Base-by-base conservation (phyloP, 495 filamentous ascomycete genomes). In the Hypoxylon perforatum region DNA sequence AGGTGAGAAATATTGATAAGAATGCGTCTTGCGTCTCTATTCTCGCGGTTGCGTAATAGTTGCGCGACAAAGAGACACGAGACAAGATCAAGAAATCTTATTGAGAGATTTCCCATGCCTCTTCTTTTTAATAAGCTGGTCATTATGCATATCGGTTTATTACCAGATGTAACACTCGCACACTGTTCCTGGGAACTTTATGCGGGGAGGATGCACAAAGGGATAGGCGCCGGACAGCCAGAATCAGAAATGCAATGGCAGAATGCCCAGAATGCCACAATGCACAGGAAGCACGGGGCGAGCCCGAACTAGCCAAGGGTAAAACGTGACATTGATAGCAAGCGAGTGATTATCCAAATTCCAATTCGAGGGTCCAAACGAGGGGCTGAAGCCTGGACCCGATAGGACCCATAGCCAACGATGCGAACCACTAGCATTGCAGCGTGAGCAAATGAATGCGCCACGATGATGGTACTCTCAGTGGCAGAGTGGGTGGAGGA, bases 311-410 rank as follows among this genome's bases (percentile, higher is more conserved):
- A 54, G 49, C 49, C 53, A 5, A 59, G 64, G 57, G 57, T 61
- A 61, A 62, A 62, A 62, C 64, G 58, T 62, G 64, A 57, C 54
- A 61, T 61, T 57, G 38, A 57, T 57, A 51, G 47, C 46, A 61
- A 38, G 46, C 63, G 57, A 67, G 51, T 15, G 59, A 69, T 69
- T 69, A 63, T 64, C 55, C 46, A 57, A 59, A 61, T 57, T 61
- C 60, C 42, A 69, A 69, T 57, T 69, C 56, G 50, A 69, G 25
- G 58, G 21, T 58, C 17, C 22, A 25, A 28, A 33, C 19, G 58
- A 57, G 51, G 57, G 62, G 48, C 33, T 39, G 33, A 60, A 52
- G 63, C 57, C 56, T 49, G 54, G 59, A 54, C 39, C 65, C 15
- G 54, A 59, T 38, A 14, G 47, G 35, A 41, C 30, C 41, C 41